phyloP scores from a whole-genome alignment of 306 rosid genomes.

The Gillenia trifoliata region DNA sequence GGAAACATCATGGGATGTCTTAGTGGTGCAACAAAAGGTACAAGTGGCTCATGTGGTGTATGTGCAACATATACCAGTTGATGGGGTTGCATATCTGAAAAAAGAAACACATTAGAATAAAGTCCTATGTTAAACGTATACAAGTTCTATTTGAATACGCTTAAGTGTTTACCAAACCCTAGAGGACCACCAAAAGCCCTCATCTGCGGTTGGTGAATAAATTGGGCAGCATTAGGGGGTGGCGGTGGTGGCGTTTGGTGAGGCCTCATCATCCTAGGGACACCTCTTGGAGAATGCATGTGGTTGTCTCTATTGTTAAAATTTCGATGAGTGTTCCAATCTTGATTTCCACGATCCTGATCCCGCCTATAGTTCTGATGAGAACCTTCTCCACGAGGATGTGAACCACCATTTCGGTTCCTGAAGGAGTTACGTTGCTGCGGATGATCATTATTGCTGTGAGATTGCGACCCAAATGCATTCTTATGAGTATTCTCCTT shows the following conservation, averaged over 20 bases:
- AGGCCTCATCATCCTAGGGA: constrained; percentile 48
- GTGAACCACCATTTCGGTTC: constrained; percentile 52
- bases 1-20: constrained; percentile 40
- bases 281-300: constrained; percentile 42
- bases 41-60: constrained; percentile 42
- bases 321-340: constrained; percentile 61
- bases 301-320: constrained; percentile 49
- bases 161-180: constrained; percentile 52
- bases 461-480: constrained; percentile 42
- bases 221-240: constrained; percentile 45
- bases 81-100: constrained; percentile 46
- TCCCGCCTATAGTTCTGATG: constrained; percentile 68
- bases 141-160: neutral
- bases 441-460: constrained; percentile 46
- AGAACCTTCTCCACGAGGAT: constrained; percentile 67
- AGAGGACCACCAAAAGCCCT: constrained; percentile 52
- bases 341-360: constrained; percentile 72
- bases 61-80: constrained; percentile 43
- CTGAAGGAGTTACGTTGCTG: constrained; percentile 54
- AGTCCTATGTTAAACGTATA: constrained; percentile 4
- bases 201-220: constrained; percentile 40
- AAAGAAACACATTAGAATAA: constrained; percentile 21
- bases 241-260: constrained; percentile 39
- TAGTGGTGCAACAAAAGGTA: constrained; percentile 48
- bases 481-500: constrained; percentile 59